Percentiles rank a stretch among this genome's conserved stretches.
Evolutionary conservation across 1,284 basidiomycete species (phyloP).

Genomic region (Apiotrichum sp.): DNA sequence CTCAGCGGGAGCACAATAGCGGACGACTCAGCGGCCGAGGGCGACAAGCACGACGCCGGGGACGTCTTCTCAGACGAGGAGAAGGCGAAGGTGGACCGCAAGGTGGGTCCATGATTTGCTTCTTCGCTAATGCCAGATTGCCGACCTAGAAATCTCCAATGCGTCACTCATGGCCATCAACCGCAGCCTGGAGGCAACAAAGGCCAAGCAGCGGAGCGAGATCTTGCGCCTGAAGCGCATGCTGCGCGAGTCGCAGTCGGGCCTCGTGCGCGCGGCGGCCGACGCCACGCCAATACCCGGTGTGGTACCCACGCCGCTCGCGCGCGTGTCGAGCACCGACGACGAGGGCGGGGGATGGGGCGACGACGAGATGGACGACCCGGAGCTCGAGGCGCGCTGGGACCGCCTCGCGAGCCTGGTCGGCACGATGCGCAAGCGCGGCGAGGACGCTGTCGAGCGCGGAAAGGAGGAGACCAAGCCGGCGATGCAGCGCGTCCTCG

Average conservation of each 20-base stretch:
- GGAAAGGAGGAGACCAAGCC: slow-evolving; percentile 24
- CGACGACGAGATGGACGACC: slow-evolving; percentile 25
- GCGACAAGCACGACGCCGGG: slow-evolving; percentile 4
- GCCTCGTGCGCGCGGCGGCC: background rate
- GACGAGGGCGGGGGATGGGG: slow-evolving; percentile 12
- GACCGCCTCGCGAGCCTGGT: slow-evolving; percentile 33
- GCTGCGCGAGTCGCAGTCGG: slow-evolving; percentile 22
- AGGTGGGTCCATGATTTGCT: slow-evolving; percentile 19
- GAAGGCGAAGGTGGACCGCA: slow-evolving; percentile 36
- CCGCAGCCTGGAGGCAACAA: slow-evolving; percentile 38
- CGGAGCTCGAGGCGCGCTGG: slow-evolving; percentile 37
- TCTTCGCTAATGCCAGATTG: slow-evolving; percentile 25
- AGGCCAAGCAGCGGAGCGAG: slow-evolving; percentile 40
- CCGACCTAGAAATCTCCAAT: slow-evolving; percentile 45
- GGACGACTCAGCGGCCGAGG: slow-evolving; percentile 6
- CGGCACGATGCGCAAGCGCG: slow-evolving; percentile 26
- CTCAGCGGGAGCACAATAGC: slow-evolving; percentile 11
- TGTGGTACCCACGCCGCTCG: background rate
- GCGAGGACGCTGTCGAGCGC: slow-evolving; percentile 27
- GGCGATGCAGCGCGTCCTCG: slow-evolving; percentile 27
- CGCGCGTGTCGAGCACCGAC: slow-evolving; percentile 6
- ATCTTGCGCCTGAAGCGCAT: slow-evolving; percentile 36
- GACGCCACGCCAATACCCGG: background rate
- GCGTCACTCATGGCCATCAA: slow-evolving; percentile 44
- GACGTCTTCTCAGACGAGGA: slow-evolving; percentile 13